phyloP scores from a whole-genome alignment of 2,329 filamentous ascomycete genomes.

The Aureobasidium sp. region DNA sequence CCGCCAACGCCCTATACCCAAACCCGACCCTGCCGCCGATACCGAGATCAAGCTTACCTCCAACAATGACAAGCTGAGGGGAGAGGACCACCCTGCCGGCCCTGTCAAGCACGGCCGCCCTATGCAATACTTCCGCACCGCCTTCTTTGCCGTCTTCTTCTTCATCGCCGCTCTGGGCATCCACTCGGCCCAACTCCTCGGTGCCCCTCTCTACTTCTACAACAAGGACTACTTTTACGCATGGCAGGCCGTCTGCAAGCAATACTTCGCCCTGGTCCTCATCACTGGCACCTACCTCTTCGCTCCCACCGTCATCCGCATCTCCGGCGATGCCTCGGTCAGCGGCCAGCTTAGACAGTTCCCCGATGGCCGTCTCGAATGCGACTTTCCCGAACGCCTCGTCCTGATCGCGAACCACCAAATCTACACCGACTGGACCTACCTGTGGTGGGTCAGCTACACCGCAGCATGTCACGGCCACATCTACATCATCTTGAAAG shows the following conservation, averaged over 20 bases:
- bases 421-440: slow-evolving; percentile 86
- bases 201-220: slow-evolving; percentile 63
- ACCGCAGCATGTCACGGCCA: slow-evolving; percentile 76
- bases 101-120: slow-evolving; percentile 35
- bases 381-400: slow-evolving; percentile 71
- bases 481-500: slow-evolving; percentile 84
- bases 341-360: slow-evolving; percentile 64
- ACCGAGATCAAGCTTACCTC: slow-evolving; percentile 13
- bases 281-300: slow-evolving; percentile 79
- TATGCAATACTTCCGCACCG: slow-evolving; percentile 36
- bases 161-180: slow-evolving; percentile 36
- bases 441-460: slow-evolving; percentile 91
- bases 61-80: not conserved
- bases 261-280: slow-evolving; percentile 66
- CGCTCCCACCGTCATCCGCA: slow-evolving; percentile 73
- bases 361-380: slow-evolving; percentile 64
- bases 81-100: slow-evolving; percentile 24
- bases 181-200: slow-evolving; percentile 62
- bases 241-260: slow-evolving; percentile 81
- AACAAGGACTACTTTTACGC: slow-evolving; percentile 70
- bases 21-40: not conserved
- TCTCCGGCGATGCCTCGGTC: slow-evolving; percentile 77
- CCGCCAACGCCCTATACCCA: not conserved
- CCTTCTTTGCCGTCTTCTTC: slow-evolving; percentile 40
- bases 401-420: slow-evolving; percentile 84